A percentile compares a stretch with the other conserved stretches of the same genome.
Conservation (phyloP, 2,329 filamentous ascomycete species). For the Botrytis fabae region DNA sequence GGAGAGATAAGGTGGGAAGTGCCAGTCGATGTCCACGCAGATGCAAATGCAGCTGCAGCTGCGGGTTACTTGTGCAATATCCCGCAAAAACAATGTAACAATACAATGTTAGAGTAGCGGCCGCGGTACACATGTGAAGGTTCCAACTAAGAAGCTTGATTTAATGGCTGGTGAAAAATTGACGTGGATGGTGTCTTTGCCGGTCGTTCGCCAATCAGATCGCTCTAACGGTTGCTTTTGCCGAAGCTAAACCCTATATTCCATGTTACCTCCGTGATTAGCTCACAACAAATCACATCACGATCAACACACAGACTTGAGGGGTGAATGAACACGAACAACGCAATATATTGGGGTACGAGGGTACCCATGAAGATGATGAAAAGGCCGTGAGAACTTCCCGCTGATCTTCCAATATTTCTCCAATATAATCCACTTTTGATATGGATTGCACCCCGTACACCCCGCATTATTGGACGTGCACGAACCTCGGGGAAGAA, state of each 20-base stretch:
- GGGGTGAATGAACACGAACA: background rate
- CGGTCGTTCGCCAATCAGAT: background rate
- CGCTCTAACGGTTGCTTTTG: background rate
- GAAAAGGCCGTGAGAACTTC: background rate
- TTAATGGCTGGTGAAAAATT: background rate
- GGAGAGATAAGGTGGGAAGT: background rate
- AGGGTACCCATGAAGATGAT: background rate
- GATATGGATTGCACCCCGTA: background rate
- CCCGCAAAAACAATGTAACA: constrained; percentile 11
- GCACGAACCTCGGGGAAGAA: constrained; percentile 12
- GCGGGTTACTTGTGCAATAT: background rate
- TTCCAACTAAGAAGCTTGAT: background rate
- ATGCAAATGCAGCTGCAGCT: background rate
- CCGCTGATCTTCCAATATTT: background rate
- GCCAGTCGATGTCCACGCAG: background rate
- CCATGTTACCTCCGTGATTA: constrained; percentile 1
- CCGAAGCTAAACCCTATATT: constrained; percentile 10
- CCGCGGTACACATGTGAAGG: constrained; percentile 18
- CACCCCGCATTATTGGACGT: constrained; percentile 17
- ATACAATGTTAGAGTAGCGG: background rate
- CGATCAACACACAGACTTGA: background rate
- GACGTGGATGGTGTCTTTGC: background rate
- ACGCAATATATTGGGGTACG: background rate
- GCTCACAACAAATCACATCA: background rate
- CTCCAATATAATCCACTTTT: constrained; percentile 7